Evolutionary conservation across 2,329 filamentous ascomycete genomes (phyloP), one percentile per base, ranked within the genome.

Genomic region (Aspergillus ustus): DNA sequence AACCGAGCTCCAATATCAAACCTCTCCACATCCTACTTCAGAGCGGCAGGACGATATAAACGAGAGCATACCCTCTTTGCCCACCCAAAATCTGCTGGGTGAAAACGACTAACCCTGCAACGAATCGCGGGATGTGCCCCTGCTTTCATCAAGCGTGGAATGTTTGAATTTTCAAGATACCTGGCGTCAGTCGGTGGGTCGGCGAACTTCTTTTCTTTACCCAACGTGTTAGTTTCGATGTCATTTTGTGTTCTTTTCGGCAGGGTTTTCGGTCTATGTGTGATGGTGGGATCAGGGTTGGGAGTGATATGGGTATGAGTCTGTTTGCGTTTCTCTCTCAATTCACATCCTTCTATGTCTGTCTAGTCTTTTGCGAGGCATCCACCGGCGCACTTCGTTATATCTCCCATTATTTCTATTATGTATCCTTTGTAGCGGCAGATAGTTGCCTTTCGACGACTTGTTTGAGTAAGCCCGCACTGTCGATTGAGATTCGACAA

Each of bases 1-100:
- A 7, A 57, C 60, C 17, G 56, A 68, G 50, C 44, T 63, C 49
- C 54, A 52, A 13, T 52, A 31, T 31, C 52, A 17, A 34, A 34
- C 22, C 44, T 28, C 43, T 45, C 43, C 13, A 13, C 20, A 50
- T 37, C 25, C 50, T 45, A 11, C 22, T 2, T 61, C 59, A 6
- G 40, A 22, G 3, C 49, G 45, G 17, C 43, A 57, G 2, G 31
- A 44, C 5, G 54, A 57, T 20, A 28, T 53, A 17, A 52, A 60
- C 20, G 59, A 57, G 54, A 48, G 59, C 40, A 44, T 61, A 20
- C 34, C 52, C 22, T 49, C 57, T 22, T 28, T 54, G 5, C 46
- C 56, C 8, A 49, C 43, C 11, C 53, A 61, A 8, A 53, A 49
- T 22, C 43, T 61, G 43, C 46, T 46, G 31, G 44, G 34, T 22